phyloP scores from a whole-genome alignment of 2,329 filamentous ascomycete species.

The Fusarium sororula region DNA sequence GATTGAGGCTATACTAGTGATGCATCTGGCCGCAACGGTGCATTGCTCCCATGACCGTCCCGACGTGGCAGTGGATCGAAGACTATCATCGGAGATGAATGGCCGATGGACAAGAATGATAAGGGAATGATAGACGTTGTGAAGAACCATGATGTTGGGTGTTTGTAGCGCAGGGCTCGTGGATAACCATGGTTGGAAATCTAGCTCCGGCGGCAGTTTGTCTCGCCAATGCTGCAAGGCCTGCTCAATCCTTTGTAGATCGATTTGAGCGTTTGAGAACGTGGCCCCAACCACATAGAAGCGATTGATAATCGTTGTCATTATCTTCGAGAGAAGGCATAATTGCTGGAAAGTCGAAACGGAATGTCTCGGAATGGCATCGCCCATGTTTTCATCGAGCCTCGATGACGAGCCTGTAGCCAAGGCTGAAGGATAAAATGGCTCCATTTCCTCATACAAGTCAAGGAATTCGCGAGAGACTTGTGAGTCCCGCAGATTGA shows the following conservation, averaged over 20 bases:
- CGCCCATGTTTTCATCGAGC: background rate
- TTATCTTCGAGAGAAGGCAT: constrained; percentile 7
- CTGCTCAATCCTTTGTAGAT: constrained; percentile 1
- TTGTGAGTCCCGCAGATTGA: background rate
- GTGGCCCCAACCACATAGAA: constrained; percentile 8
- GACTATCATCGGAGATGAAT: constrained; percentile 8
- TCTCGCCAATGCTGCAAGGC: constrained; percentile 1
- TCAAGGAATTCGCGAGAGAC: constrained; percentile 5
- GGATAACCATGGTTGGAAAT: background rate
- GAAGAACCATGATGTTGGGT: constrained; percentile 8
- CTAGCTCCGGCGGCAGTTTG: background rate
- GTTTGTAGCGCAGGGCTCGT: background rate
- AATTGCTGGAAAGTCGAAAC: constrained; percentile 12
- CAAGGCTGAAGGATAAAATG: background rate
- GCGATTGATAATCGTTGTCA: constrained; percentile 11
- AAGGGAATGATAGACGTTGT: constrained; percentile 3
- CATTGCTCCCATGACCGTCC: constrained; percentile 7
- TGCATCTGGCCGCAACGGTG: background rate
- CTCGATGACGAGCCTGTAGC: accelerated
- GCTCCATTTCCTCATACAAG: constrained; percentile 12
- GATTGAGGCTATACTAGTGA: background rate
- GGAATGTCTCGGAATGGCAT: background rate
- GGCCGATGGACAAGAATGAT: constrained; percentile 4
- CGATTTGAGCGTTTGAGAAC: background rate
- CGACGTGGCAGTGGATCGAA: background rate